Evolutionary conservation across 768 basidiomycete species (phyloP).

Genomic region (Royoungia palumana): DNA sequence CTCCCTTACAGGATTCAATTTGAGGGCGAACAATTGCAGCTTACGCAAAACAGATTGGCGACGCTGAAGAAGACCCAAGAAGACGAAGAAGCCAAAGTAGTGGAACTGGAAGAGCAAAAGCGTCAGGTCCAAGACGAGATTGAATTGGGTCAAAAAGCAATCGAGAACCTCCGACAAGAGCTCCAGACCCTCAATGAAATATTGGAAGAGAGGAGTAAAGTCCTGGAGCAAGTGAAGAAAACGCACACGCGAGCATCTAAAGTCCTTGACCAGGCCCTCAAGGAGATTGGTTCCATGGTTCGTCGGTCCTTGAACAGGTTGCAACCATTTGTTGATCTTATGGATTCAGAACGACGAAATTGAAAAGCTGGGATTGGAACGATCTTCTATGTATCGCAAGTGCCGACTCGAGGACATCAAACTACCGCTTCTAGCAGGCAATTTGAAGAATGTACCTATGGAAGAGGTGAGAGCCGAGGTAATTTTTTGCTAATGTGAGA

Average conservation of each 20-base stretch:
- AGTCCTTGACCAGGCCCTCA: constrained; percentile 79
- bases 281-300: constrained; percentile 84
- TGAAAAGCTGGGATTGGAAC: constrained; percentile 79
- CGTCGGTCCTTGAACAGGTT: constrained; percentile 28
- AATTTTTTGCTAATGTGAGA: not conserved
- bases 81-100: constrained; percentile 53
- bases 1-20: constrained; percentile 61
- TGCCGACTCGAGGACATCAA: constrained; percentile 92
- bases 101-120: constrained; percentile 54
- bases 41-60: constrained; percentile 58
- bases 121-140: constrained; percentile 57
- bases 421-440: constrained; percentile 72
- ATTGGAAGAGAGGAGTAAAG: constrained; percentile 70
- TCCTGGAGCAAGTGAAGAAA: constrained; percentile 74
- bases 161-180: constrained; percentile 57
- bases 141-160: constrained; percentile 48
- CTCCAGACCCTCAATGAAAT: constrained; percentile 57
- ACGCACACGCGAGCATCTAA: constrained; percentile 66
- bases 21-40: constrained; percentile 70
- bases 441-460: constrained; percentile 85
- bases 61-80: constrained; percentile 50
- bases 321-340: constrained; percentile 1
- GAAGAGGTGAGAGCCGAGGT: constrained; percentile 68
- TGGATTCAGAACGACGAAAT: constrained; percentile 76
- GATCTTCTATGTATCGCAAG: constrained; percentile 84